These are phyloP conservation scores for Phytophthora foliorum DNA, from an alignment of 352 stramenopile species.

Conservation along the genomic window DNA sequence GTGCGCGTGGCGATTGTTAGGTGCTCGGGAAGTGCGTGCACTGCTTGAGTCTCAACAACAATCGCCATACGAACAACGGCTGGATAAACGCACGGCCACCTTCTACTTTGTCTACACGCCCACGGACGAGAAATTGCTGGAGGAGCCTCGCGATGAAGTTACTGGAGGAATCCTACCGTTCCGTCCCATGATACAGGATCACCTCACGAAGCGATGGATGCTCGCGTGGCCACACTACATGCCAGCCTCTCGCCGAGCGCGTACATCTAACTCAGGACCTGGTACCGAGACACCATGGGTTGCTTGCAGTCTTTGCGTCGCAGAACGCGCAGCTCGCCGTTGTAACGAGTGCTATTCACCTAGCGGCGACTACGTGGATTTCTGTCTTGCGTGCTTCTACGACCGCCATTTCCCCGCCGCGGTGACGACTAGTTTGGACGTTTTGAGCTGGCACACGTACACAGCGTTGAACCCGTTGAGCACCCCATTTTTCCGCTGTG, in stretches of 20 bases:
- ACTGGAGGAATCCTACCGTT: slow-evolving; percentile 60
- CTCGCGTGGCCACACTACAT: slow-evolving; percentile 74
- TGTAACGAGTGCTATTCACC: slow-evolving; percentile 77
- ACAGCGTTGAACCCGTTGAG: slow-evolving; percentile 49
- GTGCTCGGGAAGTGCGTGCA: slow-evolving; percentile 44
- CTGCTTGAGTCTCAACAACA: slow-evolving; percentile 69
- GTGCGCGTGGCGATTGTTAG: slow-evolving; percentile 58
- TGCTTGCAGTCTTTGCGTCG: slow-evolving; percentile 67
- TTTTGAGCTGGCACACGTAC: slow-evolving; percentile 70
- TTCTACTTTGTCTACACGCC: slow-evolving; percentile 80
- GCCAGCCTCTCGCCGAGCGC: slow-evolving; percentile 23
- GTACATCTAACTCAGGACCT: slow-evolving; percentile 16
- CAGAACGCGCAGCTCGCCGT: slow-evolving; percentile 64
- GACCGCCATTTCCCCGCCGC: slow-evolving; percentile 53
- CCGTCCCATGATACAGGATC: slow-evolving; percentile 79
- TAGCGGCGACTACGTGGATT: slow-evolving; percentile 75
- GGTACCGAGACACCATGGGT: slow-evolving; percentile 24
- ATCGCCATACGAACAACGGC: slow-evolving; percentile 76
- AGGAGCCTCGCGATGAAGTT: slow-evolving; percentile 65
- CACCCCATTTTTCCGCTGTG: slow-evolving; percentile 62
- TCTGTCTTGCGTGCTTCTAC: slow-evolving; percentile 82
- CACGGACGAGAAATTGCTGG: slow-evolving; percentile 68
- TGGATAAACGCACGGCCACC: slow-evolving; percentile 56
- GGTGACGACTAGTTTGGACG: slow-evolving; percentile 28
- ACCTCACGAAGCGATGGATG: slow-evolving; percentile 74